A percentile compares a stretch with the other conserved stretches of the same genome.
These are phyloP conservation scores for Graphiopsis chlorocephala DNA, from an alignment of 2,329 filamentous ascomycete genomes.

Conservation along the genomic window DNA sequence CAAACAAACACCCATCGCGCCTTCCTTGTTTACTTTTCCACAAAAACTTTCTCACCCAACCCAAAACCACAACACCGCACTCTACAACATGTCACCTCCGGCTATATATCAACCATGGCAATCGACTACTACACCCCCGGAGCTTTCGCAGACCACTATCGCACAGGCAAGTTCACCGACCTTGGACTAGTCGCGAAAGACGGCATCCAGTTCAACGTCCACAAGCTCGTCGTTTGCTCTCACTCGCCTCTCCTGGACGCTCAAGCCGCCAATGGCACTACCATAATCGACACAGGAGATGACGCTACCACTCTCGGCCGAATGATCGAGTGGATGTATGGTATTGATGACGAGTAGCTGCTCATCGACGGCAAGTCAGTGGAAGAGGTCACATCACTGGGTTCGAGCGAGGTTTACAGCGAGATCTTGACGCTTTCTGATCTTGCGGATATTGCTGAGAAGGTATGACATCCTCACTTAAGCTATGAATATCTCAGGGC, in stretches of 20 bases:
- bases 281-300: background rate
- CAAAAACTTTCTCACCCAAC: background rate
- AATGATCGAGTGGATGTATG: constrained; percentile 11
- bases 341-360: background rate
- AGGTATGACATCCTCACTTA: background rate
- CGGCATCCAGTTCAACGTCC: background rate
- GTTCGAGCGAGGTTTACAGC: background rate
- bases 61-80: background rate
- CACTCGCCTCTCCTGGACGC: constrained; percentile 3
- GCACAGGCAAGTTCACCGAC: background rate
- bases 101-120: background rate
- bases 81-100: background rate
- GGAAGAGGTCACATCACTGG: background rate
- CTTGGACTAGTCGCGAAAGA: background rate
- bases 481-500: background rate
- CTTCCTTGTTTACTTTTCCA: background rate
- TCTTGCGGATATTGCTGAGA: background rate
- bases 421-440: background rate
- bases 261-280: background rate
- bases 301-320: background rate
- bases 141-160: background rate
- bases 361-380: background rate
- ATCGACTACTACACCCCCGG: background rate
- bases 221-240: background rate
- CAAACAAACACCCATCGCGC: background rate